Conservation (phyloP, 1,139 yeast species). For the Insectozyma bohioensis region DNA sequence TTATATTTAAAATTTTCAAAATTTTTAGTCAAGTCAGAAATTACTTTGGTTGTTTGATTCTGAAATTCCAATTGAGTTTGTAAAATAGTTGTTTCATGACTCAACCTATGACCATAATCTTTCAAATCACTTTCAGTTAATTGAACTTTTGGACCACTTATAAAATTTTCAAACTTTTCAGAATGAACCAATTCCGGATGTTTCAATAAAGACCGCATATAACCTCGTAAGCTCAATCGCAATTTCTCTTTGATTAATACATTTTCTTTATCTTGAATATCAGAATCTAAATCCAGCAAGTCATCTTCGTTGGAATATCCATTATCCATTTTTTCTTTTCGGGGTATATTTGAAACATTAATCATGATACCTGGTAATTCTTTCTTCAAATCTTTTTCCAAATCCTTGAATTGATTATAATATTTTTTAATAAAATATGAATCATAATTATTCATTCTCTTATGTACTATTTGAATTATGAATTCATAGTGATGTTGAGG, state of each 20-base stretch:
- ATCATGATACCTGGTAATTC: constrained; percentile 75
- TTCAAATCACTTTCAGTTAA: constrained; percentile 40
- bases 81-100: constrained; percentile 59
- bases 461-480: constrained; percentile 15
- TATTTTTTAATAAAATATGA: constrained; percentile 56
- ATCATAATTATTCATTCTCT: constrained; percentile 13
- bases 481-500: constrained; percentile 36
- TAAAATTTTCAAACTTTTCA: constrained; percentile 50
- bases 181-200: constrained; percentile 59
- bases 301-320: constrained; percentile 17
- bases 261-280: constrained; percentile 1
- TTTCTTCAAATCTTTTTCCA: constrained; percentile 51
- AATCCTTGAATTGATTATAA: constrained; percentile 62
- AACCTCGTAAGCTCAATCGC: constrained; percentile 74
- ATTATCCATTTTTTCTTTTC: constrained; percentile 46
- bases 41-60: constrained; percentile 52
- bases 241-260: constrained; percentile 54
- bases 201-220: constrained; percentile 52
- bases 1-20: constrained; percentile 57
- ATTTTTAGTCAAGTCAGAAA: constrained; percentile 45
- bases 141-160: background rate
- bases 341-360: constrained; percentile 45
- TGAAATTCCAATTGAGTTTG: constrained; percentile 75
- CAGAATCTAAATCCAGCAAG: constrained; percentile 3
- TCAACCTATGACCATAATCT: constrained; percentile 58